phyloP scores from a whole-genome alignment of 2,329 filamentous ascomycete genomes.

The Exserohilum turcica region DNA sequence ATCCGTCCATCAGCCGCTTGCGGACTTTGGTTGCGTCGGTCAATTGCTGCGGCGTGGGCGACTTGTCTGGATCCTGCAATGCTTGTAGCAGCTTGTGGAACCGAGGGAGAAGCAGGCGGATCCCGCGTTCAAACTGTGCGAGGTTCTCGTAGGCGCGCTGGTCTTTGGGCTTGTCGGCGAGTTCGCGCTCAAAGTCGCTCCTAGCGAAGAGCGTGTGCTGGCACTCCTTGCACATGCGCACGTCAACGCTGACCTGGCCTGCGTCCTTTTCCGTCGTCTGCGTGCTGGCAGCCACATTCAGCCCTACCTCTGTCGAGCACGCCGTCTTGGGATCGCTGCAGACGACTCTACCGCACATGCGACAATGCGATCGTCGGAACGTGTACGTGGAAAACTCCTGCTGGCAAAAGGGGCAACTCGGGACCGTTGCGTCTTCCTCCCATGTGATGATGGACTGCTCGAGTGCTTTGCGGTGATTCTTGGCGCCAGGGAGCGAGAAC shows the following conservation, averaged over 20 bases:
- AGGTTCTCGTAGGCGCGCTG: conserved; percentile 83
- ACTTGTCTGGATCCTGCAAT: conserved; percentile 72
- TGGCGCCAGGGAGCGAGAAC: conserved; percentile 63
- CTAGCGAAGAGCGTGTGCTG: conserved; percentile 72
- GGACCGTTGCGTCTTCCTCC: conserved; percentile 85
- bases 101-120: conserved; percentile 76
- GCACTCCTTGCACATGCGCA: conserved; percentile 93
- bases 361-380: conserved; percentile 91
- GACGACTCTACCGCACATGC: conserved; percentile 89
- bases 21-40: conserved; percentile 86
- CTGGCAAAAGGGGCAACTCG: conserved; percentile 89
- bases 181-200: conserved; percentile 75
- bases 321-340: conserved; percentile 84
- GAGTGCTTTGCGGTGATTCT: conserved; percentile 75
- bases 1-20: conserved; percentile 87
- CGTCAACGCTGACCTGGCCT: conserved; percentile 71
- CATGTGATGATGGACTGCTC: conserved; percentile 94
- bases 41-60: conserved; percentile 71
- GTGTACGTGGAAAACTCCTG: conserved; percentile 95
- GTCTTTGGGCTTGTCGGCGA: conserved; percentile 71
- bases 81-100: conserved; percentile 79
- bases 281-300: conserved; percentile 69
- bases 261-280: conserved; percentile 51
- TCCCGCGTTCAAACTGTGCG: conserved; percentile 84
- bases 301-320: conserved; percentile 82